These are phyloP conservation scores for Suhomyces pyralidae DNA, from an alignment of 805 yeast species.

Conservation along the genomic window DNA sequence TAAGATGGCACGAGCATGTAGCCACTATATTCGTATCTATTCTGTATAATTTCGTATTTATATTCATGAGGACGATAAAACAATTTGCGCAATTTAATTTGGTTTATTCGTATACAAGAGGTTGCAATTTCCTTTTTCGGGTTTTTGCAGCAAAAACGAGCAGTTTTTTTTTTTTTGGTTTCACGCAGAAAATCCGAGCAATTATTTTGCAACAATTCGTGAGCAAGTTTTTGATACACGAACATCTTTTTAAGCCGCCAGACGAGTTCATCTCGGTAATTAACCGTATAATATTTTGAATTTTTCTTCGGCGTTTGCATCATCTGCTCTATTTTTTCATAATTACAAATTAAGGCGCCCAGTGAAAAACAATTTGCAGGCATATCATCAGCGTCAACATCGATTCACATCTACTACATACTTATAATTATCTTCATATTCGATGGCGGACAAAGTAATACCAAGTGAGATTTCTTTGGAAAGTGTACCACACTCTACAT, in stretches of 20 bases:
- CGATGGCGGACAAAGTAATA: background rate
- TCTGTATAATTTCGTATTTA: background rate
- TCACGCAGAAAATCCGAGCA: background rate
- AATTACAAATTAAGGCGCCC: background rate
- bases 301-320: background rate
- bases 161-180: background rate
- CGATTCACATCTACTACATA: background rate
- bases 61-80: background rate
- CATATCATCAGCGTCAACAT: background rate
- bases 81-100: background rate
- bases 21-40: background rate
- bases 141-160: background rate
- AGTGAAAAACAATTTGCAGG: background rate
- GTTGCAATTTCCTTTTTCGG: background rate
- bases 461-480: background rate
- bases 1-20: background rate
- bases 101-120: background rate
- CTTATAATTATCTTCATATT: background rate
- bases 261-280: background rate
- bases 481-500: background rate
- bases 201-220: background rate
- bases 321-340: background rate
- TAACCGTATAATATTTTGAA: background rate
- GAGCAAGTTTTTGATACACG: background rate
- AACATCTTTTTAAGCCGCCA: background rate